phyloP scores from a whole-genome alignment of 352 stramenopile genomes.

The Saprolegnia diclina region DNA sequence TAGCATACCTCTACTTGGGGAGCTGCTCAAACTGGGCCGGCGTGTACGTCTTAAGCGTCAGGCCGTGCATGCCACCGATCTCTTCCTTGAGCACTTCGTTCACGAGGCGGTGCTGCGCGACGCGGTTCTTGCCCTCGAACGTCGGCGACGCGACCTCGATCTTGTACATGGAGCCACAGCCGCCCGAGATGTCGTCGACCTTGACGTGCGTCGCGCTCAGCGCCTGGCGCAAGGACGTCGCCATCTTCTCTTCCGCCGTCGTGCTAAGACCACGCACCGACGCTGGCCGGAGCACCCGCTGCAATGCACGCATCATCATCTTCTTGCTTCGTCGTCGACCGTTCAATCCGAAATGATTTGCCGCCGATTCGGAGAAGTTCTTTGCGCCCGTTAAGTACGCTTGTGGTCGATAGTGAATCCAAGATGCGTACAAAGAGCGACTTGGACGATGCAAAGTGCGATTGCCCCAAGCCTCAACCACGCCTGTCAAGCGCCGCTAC shows the following conservation, averaged over 20 bases:
- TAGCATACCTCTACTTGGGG: background rate
- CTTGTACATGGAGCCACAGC: constrained; percentile 86
- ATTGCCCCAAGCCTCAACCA: too few species aligned
- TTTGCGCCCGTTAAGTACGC: background rate
- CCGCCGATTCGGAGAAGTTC: background rate
- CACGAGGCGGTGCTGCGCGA: constrained; percentile 85
- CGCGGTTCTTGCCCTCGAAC: constrained; percentile 71
- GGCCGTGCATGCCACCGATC: constrained; percentile 81
- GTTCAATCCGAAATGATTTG: background rate
- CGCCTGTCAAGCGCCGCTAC: too few species aligned
- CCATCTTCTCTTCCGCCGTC: constrained; percentile 64
- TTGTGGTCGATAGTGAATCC: background rate
- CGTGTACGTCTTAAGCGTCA: constrained; percentile 78
- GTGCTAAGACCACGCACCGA: background rate
- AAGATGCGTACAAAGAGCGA: background rate
- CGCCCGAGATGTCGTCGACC: constrained; percentile 81
- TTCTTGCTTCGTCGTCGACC: background rate
- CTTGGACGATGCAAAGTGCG: background rate
- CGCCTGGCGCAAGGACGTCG: constrained; percentile 42
- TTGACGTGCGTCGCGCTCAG: constrained; percentile 75
- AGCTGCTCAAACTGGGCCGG: constrained; percentile 68
- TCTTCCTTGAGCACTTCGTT: constrained; percentile 84
- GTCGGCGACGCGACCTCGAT: constrained; percentile 75
- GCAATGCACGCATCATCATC: background rate
- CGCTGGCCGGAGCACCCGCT: too few species aligned